Evolutionary conservation across 2,329 filamentous ascomycete genomes (phyloP), one percentile per base, ranked within the genome.

Genomic region (Colletotrichum phormii): DNA sequence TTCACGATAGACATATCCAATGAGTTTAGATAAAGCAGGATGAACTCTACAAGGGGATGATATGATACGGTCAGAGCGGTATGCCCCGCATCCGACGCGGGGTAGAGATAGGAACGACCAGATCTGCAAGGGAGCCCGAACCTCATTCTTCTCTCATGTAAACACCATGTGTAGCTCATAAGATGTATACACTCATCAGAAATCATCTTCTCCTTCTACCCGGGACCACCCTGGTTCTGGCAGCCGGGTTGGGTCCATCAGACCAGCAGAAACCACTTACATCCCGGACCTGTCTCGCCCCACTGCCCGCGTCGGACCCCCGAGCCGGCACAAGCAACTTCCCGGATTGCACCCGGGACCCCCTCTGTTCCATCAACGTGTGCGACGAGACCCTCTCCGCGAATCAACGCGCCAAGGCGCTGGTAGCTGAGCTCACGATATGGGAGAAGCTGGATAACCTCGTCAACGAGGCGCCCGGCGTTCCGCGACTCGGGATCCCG

Each of bases 401-500:
- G 2, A 78, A 81, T 9, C 81, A 84, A 33, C 80, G 87, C 54
- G 85, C 86, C 2, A 81, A 79, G 15, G 86, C 87, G 51, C 81
- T 90, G 1, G 83, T 90, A 42, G 82, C 84, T 1, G 82, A 84
- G 26, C 86, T 91, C 75, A 87, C 82, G 4, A 80, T 86, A 12
- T 84, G 84, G 53, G 88, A 90, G 77, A 88, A 90, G 75, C 85
- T 91, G 26, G 89, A 89, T 69, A 82, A 82, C 57, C 78, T 81
- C 24, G 78, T 81, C 12, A 83, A 81, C 68, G 78, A 80, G 64
- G 79, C 78, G 5, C 78, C 85, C 0, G 90, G 89, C 0, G 86
- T 88, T 7, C 82, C 87, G 1, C 82, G 89, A 33, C 83, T 92
- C 0, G 89, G 89, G 5, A 81, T 92, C 0, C 86, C 87, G 0